Evolutionary conservation across 2,329 filamentous ascomycete genomes (phyloP).

Genomic region (Fusarium sp.): DNA sequence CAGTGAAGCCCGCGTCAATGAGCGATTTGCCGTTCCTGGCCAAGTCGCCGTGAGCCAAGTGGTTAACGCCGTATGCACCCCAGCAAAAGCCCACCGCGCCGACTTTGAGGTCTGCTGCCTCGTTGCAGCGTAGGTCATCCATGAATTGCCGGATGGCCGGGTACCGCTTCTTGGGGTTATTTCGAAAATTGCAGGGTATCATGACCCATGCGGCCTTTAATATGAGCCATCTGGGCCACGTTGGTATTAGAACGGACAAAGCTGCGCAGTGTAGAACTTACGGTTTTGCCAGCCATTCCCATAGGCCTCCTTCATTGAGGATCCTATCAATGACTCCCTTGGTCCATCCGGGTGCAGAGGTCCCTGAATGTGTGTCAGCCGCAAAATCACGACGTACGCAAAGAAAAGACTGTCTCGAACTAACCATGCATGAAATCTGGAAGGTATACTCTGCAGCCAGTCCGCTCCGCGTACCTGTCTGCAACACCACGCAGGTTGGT

Average conservation of each 20-base stretch:
- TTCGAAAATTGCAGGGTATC: neutral
- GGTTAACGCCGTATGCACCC: constrained; percentile 1
- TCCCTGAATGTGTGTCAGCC: neutral
- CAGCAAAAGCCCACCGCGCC: constrained; percentile 6
- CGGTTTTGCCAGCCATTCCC: constrained; percentile 5
- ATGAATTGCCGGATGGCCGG: constrained; percentile 1
- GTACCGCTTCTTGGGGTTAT: neutral
- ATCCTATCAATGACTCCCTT: constrained; percentile 3
- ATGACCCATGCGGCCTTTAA: constrained; percentile 1
- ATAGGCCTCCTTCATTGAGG: neutral
- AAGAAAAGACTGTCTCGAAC: neutral
- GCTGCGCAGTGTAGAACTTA: neutral
- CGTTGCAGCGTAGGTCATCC: constrained; percentile 1
- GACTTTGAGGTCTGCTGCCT: constrained; percentile 1
- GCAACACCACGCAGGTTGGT: constrained; percentile 2
- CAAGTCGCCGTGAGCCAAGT: constrained; percentile 3
- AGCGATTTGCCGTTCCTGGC: constrained; percentile 1
- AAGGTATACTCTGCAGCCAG: neutral
- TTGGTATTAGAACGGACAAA: neutral
- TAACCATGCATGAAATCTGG: constrained; percentile 9
- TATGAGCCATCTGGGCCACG: neutral
- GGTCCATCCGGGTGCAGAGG: constrained; percentile 2
- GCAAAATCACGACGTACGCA: neutral
- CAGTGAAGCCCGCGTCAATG: constrained; percentile 1
- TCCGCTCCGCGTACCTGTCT: constrained; percentile 1